Evolutionary conservation across 768 basidiomycete genomes (phyloP).

Genomic region (Trametes sanguinea): DNA sequence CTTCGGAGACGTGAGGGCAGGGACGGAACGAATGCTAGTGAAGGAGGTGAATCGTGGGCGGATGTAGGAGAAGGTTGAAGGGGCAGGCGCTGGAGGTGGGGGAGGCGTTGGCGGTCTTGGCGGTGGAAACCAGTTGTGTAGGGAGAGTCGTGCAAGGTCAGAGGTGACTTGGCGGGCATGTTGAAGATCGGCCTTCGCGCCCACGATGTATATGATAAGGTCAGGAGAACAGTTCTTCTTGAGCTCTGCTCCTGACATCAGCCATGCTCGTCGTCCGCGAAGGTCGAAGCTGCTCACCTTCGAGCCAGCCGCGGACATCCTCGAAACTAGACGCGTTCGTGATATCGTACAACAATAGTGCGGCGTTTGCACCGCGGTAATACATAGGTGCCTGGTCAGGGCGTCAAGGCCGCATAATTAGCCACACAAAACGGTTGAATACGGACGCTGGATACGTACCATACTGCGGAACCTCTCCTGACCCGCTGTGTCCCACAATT

Average conservation of each 20-base stretch:
- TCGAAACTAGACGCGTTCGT: constrained; percentile 87
- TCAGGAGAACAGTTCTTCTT: constrained; percentile 89
- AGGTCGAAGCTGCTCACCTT: constrained; percentile 51
- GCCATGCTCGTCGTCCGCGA: neutral
- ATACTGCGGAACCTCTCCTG: constrained; percentile 92
- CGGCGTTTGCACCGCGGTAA: constrained; percentile 94
- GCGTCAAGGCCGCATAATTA: constrained; percentile 19
- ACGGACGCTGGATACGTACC: constrained; percentile 42
- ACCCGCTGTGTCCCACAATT: constrained; percentile 92
- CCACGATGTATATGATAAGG: constrained; percentile 93
- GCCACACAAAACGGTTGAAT: constrained; percentile 6
- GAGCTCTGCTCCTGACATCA: constrained; percentile 54
- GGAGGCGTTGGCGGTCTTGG: constrained; percentile 69
- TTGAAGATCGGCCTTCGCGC: constrained; percentile 85
- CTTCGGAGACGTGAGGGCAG: constrained; percentile 46
- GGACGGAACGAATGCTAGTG: constrained; percentile 63
- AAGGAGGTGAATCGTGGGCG: constrained; percentile 79
- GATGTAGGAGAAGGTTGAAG: constrained; percentile 73
- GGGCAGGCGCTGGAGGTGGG: constrained; percentile 58
- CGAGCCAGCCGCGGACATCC: constrained; percentile 89
- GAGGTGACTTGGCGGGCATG: constrained; percentile 74
- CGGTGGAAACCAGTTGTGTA: constrained; percentile 89
- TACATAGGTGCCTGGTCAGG: constrained; percentile 84
- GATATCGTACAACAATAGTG: constrained; percentile 93
- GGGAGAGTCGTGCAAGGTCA: constrained; percentile 78